A percentile compares a stretch with the other conserved stretches of the same genome.
These are phyloP conservation scores for Leucosporidium scottii DNA, from an alignment of 768 basidiomycete genomes.

Conservation along the genomic window DNA sequence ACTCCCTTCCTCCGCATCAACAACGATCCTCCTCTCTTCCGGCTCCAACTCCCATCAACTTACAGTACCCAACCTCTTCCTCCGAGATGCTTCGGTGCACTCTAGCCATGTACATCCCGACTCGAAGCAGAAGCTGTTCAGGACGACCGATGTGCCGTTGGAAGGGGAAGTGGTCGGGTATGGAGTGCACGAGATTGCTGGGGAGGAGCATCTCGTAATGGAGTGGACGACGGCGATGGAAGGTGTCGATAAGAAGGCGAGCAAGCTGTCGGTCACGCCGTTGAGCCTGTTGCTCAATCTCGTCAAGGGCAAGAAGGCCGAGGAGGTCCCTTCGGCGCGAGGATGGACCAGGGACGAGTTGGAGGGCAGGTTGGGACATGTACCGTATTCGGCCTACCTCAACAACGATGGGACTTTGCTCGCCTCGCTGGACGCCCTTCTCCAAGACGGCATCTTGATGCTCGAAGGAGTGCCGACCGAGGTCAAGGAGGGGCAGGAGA, in stretches of 20 bases:
- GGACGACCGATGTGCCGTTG: conserved; percentile 58
- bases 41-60: conserved; percentile 36
- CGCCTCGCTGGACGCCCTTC: conserved; percentile 60
- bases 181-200: conserved; percentile 43
- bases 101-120: conserved; percentile 65
- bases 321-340: conserved; percentile 12
- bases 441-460: conserved; percentile 66
- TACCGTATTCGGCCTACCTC: conserved; percentile 50
- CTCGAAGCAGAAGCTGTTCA: conserved; percentile 67
- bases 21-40: conserved; percentile 8
- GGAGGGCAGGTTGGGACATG: conserved; percentile 47
- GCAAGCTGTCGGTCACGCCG: conserved; percentile 26
- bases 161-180: conserved; percentile 48
- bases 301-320: background rate
- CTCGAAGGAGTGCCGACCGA: conserved; percentile 61
- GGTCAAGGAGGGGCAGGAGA: conserved; percentile 55
- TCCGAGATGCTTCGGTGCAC: conserved; percentile 78
- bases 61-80: conserved; percentile 59
- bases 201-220: conserved; percentile 40
- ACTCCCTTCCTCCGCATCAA: background rate
- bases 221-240: conserved; percentile 55
- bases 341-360: conserved; percentile 43
- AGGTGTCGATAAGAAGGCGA: background rate
- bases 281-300: conserved; percentile 35
- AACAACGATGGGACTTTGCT: conserved; percentile 49